Evolutionary conservation across 345 rosid species (phyloP), one percentile per base, ranked within the genome.

Genomic region (Syzygium grande): DNA sequence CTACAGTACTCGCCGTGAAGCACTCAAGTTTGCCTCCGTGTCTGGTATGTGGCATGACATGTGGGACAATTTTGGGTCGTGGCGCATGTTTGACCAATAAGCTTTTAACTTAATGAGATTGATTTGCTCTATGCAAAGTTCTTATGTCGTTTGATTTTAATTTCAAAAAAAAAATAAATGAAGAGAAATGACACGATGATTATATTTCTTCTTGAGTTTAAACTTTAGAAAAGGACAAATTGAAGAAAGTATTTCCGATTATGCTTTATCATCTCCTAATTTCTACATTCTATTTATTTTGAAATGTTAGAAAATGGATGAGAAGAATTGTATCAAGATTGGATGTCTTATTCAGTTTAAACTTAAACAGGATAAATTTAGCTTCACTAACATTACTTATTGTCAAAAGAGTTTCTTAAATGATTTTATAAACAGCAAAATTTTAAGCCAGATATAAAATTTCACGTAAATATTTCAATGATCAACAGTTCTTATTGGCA

Each of bases 71-170:
- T 1, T 59, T 25, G 65, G 65, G 29, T 25, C 3, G 15, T 25
- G 34, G 38, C 19, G 5, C 38, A 13, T 17, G 13, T n/a, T n/a
- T 61, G 73, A 61, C 73, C 73, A n/a, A 1, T 27, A 61, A 61
- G 29, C 34, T 61, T 61, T 12, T 61, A 12, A 13, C 19, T 61
- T n/a, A 13, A 61, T n/a, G 34, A n/a, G n/a, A n/a, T n/a, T n/a
- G n/a, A 61, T 61, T 27, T 61, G 34, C 34, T 30, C 11, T 27
- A 0, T 12, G 16, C 1, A 0, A 58, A 58, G 7, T 59, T 59
- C 3, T 11, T 59, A 59, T 59, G 7, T 13, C 17, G 4, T 13
- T 61, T 27, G 34, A 61, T 61, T 61, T n/a, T 12, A 61, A 61
- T 61, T 61, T 61, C 73, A 5, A n/a, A 12, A 61, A 12, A 61